Conservation (phyloP, 176 grass and related monocot genomes). For the maize (Zea mays) region DNA sequence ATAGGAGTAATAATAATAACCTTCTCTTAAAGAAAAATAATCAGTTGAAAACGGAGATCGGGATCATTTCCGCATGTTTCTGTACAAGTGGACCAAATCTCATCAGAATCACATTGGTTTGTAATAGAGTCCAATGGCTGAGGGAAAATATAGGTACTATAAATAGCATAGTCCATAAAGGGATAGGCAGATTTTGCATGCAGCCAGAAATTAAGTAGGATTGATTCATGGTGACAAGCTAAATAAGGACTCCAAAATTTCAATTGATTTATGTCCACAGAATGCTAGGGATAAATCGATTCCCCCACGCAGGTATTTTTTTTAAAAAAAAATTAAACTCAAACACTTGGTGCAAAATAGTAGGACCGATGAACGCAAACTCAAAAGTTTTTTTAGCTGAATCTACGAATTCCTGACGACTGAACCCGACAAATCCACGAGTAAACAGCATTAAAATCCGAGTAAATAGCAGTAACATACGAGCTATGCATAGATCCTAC, state of each 20-base stretch:
- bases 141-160: too few relatives aligned
- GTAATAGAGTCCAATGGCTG: background rate
- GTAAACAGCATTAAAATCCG: too few relatives aligned
- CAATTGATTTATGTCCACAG: background rate
- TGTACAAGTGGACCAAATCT: background rate
- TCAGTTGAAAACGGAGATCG: too few relatives aligned
- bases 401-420: too few relatives aligned
- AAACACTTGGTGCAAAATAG: too few relatives aligned
- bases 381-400: background rate
- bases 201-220: background rate
- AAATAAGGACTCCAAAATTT: background rate
- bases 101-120: background rate
- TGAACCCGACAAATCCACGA: too few relatives aligned
- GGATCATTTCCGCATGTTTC: background rate
- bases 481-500: too few relatives aligned
- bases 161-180: too few relatives aligned
- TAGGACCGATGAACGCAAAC: too few relatives aligned
- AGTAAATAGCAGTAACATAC: too few relatives aligned
- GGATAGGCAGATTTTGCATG: conserved; percentile 1
- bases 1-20: background rate
- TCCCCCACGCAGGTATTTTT: background rate
- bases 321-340: background rate
- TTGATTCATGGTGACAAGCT: background rate
- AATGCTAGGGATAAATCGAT: background rate
- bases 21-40: background rate